Evolutionary conservation across 805 yeast species (phyloP).

Genomic region (Osmozyma mogii): DNA sequence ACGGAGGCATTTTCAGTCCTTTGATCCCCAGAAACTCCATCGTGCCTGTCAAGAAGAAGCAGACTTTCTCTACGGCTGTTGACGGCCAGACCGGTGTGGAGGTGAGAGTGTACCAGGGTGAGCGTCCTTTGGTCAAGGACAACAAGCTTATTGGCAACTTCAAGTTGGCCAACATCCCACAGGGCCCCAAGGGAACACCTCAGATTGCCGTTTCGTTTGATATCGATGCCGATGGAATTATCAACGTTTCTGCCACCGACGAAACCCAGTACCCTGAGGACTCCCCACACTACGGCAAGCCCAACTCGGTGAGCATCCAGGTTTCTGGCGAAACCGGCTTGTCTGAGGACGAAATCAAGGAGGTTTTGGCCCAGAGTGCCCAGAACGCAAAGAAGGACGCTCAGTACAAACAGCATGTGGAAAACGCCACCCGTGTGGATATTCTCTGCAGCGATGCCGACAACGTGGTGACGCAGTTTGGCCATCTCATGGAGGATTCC

Average conservation of each 20-base stretch:
- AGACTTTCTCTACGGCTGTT: constrained; percentile 71
- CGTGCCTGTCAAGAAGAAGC: constrained; percentile 69
- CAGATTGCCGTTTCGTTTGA: constrained; percentile 72
- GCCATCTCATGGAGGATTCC: constrained; percentile 36
- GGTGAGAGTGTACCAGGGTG: constrained; percentile 75
- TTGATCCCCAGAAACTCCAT: constrained; percentile 71
- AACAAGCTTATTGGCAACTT: constrained; percentile 73
- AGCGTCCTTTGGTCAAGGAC: constrained; percentile 68
- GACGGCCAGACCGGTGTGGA: constrained; percentile 83
- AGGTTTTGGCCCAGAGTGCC: constrained; percentile 60
- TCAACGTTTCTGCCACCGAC: constrained; percentile 51
- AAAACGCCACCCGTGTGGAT: constrained; percentile 72
- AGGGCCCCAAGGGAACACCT: constrained; percentile 73
- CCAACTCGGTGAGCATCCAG: constrained; percentile 44
- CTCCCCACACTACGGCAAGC: constrained; percentile 33
- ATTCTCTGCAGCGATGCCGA: constrained; percentile 83
- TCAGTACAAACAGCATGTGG: constrained; percentile 51
- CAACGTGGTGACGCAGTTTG: constrained; percentile 70
- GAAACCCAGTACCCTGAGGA: constrained; percentile 35
- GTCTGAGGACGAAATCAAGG: constrained; percentile 58
- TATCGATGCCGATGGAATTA: constrained; percentile 74
- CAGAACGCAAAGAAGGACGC: constrained; percentile 54
- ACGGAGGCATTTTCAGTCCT: constrained; percentile 78
- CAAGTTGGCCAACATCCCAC: constrained; percentile 63
- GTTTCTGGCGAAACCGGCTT: constrained; percentile 53